Base-by-base conservation (phyloP, 73 alveolate species). In the Symbiodinium natans region DNA sequence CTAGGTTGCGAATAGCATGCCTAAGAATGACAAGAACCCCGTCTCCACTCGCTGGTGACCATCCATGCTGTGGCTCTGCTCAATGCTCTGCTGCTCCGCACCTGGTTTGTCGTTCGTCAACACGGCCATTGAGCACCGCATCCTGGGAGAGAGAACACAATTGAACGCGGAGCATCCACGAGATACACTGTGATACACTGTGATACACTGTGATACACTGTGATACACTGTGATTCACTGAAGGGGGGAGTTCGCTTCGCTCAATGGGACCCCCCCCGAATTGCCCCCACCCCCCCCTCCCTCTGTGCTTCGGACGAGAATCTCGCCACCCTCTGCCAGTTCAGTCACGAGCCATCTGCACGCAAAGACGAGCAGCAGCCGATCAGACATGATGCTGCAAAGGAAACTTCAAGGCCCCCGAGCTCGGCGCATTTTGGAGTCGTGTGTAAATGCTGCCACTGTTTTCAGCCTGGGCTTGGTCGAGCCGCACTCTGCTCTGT, bases 321-420 rank as follows among this genome's bases (percentile, higher is more conserved):
- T 75, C 75, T 71, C 89, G 6, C 88, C 97, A 41, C 88, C 89
- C 29, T 73, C 97, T 7, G 97, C 97, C 41, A 90, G 75, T 33
- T 90, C 97, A 54, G 48, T 90, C 77, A 90, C 97, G 46, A 90
- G 89, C 97, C 87, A 71, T 71, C 97, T 90, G 92, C 25, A 2
- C n/a, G n/a, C 4, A 33, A 27, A 75, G 33, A 46, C 59, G 17
- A 13, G 9, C 5, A 2, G 25, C 1, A 11, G 71, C 71, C 68
- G 68, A 0, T 52, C 71, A 52, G 0, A 52, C 68, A 52, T 21
- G 68, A 0, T 52, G 25, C 59, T 46, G 25, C 17, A 0, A 52
- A 4, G 13, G 0, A 52, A 21, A 17, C 68, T 52, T 52, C 71
- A 52, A 8, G 15, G 71, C 71, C 71, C 71, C 23, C 42, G 84